These are phyloP conservation scores for Boechera retrofracta DNA, from an alignment of 345 rosid genomes.

Conservation along the genomic window DNA sequence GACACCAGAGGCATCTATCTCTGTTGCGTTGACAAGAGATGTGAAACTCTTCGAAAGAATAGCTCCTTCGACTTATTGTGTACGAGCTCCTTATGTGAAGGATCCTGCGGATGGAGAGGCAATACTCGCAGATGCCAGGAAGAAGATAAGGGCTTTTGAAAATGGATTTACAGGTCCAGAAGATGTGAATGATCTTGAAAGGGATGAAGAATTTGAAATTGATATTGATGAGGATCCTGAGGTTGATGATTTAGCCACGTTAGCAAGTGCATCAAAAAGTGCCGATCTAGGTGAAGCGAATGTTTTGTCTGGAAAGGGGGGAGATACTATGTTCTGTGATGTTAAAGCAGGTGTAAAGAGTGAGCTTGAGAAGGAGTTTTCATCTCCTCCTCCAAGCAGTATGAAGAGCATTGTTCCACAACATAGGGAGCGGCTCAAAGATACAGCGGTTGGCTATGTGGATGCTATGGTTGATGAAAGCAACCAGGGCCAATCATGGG, in stretches of 20 bases:
- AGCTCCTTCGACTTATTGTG: conserved; percentile 99
- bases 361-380: conserved; percentile 53
- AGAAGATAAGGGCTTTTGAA: conserved; percentile 88
- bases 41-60: conserved; percentile 98
- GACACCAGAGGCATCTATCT: conserved; percentile 99
- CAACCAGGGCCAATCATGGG: conserved; percentile 83
- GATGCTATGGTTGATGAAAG: conserved; percentile 78
- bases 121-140: conserved; percentile 87
- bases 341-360: conserved; percentile 45
- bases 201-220: conserved; percentile 87
- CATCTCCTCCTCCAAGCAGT: conserved; percentile 52
- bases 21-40: conserved; percentile 99
- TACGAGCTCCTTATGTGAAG: conserved; percentile 88
- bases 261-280: conserved; percentile 55
- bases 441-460: conserved; percentile 40
- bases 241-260: conserved; percentile 77
- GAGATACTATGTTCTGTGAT: conserved; percentile 47
- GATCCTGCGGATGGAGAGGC: conserved; percentile 95
- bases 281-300: conserved; percentile 51
- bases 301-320: conserved; percentile 54
- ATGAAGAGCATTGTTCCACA: conserved; percentile 48
- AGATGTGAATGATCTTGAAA: conserved; percentile 86
- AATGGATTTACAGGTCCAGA: conserved; percentile 86
- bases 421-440: conserved; percentile 50
- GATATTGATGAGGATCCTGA: conserved; percentile 97